Evolutionary conservation across 2,329 filamentous ascomycete genomes (phyloP), one percentile per base, ranked within the genome.

Genomic region (Phymatotrichopsis omnivora): DNA sequence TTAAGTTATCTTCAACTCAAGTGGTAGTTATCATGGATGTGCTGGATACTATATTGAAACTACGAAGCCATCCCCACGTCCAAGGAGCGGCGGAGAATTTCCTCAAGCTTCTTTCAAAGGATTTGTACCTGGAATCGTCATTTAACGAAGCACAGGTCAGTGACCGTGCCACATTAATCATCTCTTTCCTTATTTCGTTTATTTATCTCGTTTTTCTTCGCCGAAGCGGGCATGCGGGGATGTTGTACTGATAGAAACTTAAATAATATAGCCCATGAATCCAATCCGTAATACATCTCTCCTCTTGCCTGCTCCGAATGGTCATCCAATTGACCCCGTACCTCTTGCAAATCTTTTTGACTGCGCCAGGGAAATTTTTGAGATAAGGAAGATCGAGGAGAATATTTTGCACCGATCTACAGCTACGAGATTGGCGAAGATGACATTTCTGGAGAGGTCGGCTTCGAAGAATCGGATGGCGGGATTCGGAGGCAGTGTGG

Each of bases 81-180:
- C 36, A 32, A 28, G 44, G 22, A 39, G 23, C 45, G 10, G 31
- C 47, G 12, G 22, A 41, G 36, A 36, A 42, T 36, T 47, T 37
- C 12, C 32, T 47, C 29, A 28, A 43, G 22, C 22, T 33, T 22
- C 31, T 44, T 28, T 39, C 28, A 20, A 23, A 25, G 6, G 33
- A 32, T 7, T 28, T 51, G 16, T 22, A 28, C 17, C 36, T 51
- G 36, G 29, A 17, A 4, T 8, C 19, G 27, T 16, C 14, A n/a
- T 62, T 69, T 47, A 58, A 58, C 51, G 61, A 63, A 47, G 63
- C 67, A 53, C 66, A 72, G 64, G 68, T 71, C 56, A 63, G 68
- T 64, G 47, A 56, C 57, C 47, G 52, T 59, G 57, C 56, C 32
- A 27, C 49, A 7, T 25, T 35, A 23, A 23, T 16, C 11, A 31